Evolutionary conservation across 2,329 filamentous ascomycete species (phyloP).

Genomic region (Paradendryphiella salina): DNA sequence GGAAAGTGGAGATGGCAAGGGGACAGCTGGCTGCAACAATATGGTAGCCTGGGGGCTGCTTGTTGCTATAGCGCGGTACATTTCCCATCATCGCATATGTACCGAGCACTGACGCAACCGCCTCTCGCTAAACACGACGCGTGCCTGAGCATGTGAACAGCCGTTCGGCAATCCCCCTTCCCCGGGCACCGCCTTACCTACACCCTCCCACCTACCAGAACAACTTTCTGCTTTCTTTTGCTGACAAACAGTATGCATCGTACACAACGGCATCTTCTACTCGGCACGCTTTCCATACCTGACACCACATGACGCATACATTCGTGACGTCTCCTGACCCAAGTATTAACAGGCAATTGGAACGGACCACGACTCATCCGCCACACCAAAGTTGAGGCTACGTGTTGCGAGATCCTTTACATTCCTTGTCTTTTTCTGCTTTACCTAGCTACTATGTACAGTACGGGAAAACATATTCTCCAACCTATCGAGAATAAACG

Average conservation of each 20-base stretch:
- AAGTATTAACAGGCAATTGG: background rate
- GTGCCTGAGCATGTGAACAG: constrained; percentile 28
- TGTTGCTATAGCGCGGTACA: constrained; percentile 16
- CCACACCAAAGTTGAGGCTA: background rate
- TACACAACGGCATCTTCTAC: no score
- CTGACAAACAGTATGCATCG: no score
- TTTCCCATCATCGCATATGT: constrained; percentile 21
- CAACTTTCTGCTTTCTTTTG: background rate
- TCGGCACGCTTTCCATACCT: no score
- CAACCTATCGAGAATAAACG: background rate
- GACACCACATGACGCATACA: background rate
- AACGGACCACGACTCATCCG: no score
- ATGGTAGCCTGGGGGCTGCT: constrained; percentile 25
- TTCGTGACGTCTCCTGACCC: background rate
- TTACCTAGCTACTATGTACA: constrained; percentile 20
- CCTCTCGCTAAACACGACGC: constrained; percentile 27
- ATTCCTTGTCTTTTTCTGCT: constrained; percentile 9
- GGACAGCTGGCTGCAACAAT: constrained; percentile 6
- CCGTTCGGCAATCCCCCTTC: constrained; percentile 1
- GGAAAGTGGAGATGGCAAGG: constrained; percentile 4
- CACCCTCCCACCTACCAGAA: background rate
- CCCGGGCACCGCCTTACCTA: background rate
- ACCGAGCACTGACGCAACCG: constrained; percentile 37
- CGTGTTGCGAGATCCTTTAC: constrained; percentile 10
- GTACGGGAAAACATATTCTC: constrained; percentile 3